Percentiles rank a stretch among this genome's conserved stretches.
These are phyloP conservation scores for Ceratocystis huliohia DNA, from an alignment of 2,329 filamentous ascomycete species.

Conservation along the genomic window DNA sequence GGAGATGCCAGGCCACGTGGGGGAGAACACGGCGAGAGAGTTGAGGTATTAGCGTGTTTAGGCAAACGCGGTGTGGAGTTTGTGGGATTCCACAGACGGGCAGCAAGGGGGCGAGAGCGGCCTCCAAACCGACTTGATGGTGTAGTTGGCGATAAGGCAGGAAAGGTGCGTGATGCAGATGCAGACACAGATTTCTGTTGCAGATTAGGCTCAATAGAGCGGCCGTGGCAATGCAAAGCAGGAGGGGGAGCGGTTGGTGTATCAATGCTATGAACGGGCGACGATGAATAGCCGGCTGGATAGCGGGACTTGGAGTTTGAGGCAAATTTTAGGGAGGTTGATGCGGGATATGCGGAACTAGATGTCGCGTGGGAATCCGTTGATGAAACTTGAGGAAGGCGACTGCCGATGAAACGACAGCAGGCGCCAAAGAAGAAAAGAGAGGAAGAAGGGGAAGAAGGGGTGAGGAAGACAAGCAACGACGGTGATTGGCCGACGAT, in stretches of 20 bases:
- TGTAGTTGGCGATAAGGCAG: slow-evolving; percentile 7
- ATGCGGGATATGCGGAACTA: slow-evolving; percentile 4
- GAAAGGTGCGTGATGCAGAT: slow-evolving; percentile 1
- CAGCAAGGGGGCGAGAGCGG: slow-evolving; percentile 33
- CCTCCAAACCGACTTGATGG: slow-evolving; percentile 22
- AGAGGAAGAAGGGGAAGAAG: slow-evolving; percentile 20
- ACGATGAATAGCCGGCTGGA: neutral
- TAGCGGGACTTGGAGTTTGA: slow-evolving; percentile 15
- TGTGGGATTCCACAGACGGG: slow-evolving; percentile 48
- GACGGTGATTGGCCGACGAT: slow-evolving; percentile 6
- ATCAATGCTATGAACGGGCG: neutral
- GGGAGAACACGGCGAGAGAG: neutral
- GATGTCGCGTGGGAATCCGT: slow-evolving; percentile 36
- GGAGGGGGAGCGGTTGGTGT: neutral
- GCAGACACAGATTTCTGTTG: slow-evolving; percentile 2
- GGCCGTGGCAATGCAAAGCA: neutral
- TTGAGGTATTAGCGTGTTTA: slow-evolving; percentile 22
- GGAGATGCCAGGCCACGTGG: slow-evolving; percentile 14
- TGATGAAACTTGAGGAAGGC: slow-evolving; percentile 33
- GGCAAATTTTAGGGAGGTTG: slow-evolving; percentile 20
- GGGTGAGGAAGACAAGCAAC: slow-evolving; percentile 2
- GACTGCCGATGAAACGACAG: slow-evolving; percentile 35
- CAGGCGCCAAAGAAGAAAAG: slow-evolving; percentile 23
- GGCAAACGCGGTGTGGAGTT: slow-evolving; percentile 43
- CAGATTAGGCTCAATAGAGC: slow-evolving; percentile 13